Evolutionary conservation across 1,139 yeast species (phyloP).

Genomic region (Pichia terricola): DNA sequence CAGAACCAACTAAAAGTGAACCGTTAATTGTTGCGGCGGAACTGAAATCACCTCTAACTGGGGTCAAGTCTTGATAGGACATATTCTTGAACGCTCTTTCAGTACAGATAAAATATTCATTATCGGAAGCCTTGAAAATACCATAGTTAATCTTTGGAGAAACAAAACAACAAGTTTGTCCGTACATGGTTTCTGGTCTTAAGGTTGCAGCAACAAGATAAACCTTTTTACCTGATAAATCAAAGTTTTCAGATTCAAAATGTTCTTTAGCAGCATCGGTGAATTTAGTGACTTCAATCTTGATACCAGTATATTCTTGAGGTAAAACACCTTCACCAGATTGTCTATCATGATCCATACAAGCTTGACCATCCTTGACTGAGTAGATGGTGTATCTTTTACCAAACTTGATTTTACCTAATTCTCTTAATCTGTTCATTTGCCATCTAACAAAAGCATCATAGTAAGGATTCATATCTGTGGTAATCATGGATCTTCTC

Average conservation of each 20-base stretch:
- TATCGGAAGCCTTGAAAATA: conserved; percentile 76
- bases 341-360: conserved; percentile 98
- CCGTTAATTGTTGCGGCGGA: conserved; percentile 60
- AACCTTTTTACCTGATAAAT: conserved; percentile 47
- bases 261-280: conserved; percentile 42
- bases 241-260: conserved; percentile 40
- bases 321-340: conserved; percentile 97
- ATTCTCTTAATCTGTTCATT: conserved; percentile 76
- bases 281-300: conserved; percentile 60
- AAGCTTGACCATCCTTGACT: conserved; percentile 96
- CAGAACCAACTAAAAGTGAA: conserved; percentile 70
- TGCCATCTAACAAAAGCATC: conserved; percentile 97
- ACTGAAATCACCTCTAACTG: conserved; percentile 69
- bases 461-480: conserved; percentile 90
- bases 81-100: conserved; percentile 97
- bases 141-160: conserved; percentile 93
- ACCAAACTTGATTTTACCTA: conserved; percentile 92
- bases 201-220: conserved; percentile 92
- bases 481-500: conserved; percentile 95
- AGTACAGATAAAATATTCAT: conserved; percentile 73
- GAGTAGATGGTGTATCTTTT: conserved; percentile 97
- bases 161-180: conserved; percentile 96
- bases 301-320: conserved; percentile 91
- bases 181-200: conserved; percentile 99
- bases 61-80: conserved; percentile 91